Percentiles rank a stretch among this genome's conserved stretches.
Conservation (phyloP, 208 protist genomes). For the Trypanosoma vivax region DNA sequence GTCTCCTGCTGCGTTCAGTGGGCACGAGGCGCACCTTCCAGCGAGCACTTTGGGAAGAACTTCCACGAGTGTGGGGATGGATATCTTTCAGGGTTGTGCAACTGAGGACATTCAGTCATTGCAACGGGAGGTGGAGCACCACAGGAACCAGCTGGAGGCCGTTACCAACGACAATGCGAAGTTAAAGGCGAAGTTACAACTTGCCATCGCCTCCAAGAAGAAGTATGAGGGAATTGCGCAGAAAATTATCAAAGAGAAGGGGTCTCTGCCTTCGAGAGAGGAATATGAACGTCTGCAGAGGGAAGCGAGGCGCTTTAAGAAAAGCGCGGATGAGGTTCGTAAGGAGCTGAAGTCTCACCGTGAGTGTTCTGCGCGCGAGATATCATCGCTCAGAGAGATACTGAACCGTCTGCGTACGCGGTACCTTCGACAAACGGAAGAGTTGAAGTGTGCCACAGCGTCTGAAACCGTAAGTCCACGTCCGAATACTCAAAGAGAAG, state of each 20-base stretch:
- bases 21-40: no score
- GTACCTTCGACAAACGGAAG: conserved; percentile 25
- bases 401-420: conserved; percentile 37
- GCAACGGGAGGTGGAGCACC: no score
- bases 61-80: no score
- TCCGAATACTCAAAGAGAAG: no score
- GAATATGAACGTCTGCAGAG: conserved; percentile 5
- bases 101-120: no score
- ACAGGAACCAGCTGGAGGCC: no score
- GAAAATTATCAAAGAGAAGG: conserved; percentile 9
- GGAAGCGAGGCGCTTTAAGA: conserved; percentile 4
- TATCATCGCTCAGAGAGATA: conserved; percentile 39
- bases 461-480: no score
- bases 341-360: conserved; percentile 22
- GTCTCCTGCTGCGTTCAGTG: neutral
- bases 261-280: neutral
- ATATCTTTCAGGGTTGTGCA: no score
- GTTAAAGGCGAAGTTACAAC: no score
- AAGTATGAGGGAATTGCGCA: conserved; percentile 37
- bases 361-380: conserved; percentile 29
- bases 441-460: conserved; percentile 19
- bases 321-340: conserved; percentile 20
- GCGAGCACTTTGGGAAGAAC: no score
- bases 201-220: conserved; percentile 18
- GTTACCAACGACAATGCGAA: no score